These are phyloP conservation scores for Botrytis pseudocinerea DNA, from an alignment of 2,329 filamentous ascomycete genomes.

Conservation along the genomic window DNA sequence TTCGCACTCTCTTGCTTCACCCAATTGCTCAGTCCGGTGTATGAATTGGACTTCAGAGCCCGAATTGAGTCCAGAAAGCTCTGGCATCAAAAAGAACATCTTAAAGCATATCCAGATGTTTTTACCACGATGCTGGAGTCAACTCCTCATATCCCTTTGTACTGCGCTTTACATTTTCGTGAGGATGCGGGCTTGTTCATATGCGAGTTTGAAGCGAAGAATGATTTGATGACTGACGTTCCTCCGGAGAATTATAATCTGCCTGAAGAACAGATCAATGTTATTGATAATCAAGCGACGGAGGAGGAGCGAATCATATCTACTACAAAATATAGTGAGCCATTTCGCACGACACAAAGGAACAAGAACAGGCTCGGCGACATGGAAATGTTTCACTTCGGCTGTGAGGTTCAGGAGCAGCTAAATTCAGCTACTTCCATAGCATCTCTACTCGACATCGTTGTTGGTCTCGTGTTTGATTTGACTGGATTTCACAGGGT, in stretches of 20 bases:
- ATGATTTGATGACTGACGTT: constrained; percentile 68
- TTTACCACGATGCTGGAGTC: constrained; percentile 64
- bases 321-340: constrained; percentile 69
- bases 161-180: constrained; percentile 47
- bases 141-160: background rate
- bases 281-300: constrained; percentile 70
- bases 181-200: constrained; percentile 70
- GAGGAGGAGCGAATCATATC: constrained; percentile 72
- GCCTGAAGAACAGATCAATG: constrained; percentile 69
- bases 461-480: constrained; percentile 86
- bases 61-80: constrained; percentile 10
- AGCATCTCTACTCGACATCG: constrained; percentile 72
- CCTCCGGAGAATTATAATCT: constrained; percentile 60
- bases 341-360: constrained; percentile 58
- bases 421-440: constrained; percentile 70
- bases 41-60: constrained; percentile 40
- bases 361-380: constrained; percentile 50
- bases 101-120: constrained; percentile 74
- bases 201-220: constrained; percentile 86
- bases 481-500: constrained; percentile 88
- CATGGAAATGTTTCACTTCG: constrained; percentile 89
- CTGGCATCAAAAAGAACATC: constrained; percentile 53
- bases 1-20: constrained; percentile 76
- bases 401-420: constrained; percentile 90
- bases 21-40: constrained; percentile 82